Base-by-base conservation (phyloP, 441 rosid genomes). In the Breynia disticha region DNA sequence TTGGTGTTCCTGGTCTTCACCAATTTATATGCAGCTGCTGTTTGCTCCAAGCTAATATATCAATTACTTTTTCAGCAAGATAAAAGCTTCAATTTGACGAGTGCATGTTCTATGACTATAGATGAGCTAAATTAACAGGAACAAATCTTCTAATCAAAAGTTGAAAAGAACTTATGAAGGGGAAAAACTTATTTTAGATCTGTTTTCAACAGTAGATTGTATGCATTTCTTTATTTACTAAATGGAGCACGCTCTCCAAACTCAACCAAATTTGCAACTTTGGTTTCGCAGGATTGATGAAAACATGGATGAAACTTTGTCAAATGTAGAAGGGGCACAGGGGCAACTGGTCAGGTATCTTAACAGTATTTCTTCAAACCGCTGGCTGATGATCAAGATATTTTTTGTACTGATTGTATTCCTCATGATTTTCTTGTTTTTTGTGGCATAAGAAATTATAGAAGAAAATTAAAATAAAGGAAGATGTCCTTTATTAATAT, bases 371-470 rank as follows among this genome's bases (percentile, higher is more conserved):
- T 91, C 97, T 10, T 91, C 97, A 53, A 91, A 88, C 69, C 73
- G 97, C 57, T 91, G 98, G 98, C 69, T 91, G 59, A 86, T 91
- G 95, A 82, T 91, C 63, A 91, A 88, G 82, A 86, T 91, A 63
- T 91, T 91, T 72, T 81, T 88, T 70, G 84, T 91, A 38, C 68
- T 91, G 75, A 71, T 91, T 65, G 81, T 80, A 55, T 88, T 91
- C 73, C 90, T 91, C 70, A 79, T 86, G 95, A 67, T 91, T 66
- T 88, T 88, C 80, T 73, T 88, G 73, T 82, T 88, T 70, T 88
- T 88, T 71, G 97, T 91, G 76, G 98, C 95, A 15, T 88, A 72
- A 80, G 50, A 46, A 54, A 19, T 20, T 48, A 58, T 64, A 55
- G 39, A 21, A 63, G 53, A 57, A 52, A 41, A 53, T 49, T 10